phyloP scores from a whole-genome alignment of 2,329 filamentous ascomycete species.

The Fusarium sp. region DNA sequence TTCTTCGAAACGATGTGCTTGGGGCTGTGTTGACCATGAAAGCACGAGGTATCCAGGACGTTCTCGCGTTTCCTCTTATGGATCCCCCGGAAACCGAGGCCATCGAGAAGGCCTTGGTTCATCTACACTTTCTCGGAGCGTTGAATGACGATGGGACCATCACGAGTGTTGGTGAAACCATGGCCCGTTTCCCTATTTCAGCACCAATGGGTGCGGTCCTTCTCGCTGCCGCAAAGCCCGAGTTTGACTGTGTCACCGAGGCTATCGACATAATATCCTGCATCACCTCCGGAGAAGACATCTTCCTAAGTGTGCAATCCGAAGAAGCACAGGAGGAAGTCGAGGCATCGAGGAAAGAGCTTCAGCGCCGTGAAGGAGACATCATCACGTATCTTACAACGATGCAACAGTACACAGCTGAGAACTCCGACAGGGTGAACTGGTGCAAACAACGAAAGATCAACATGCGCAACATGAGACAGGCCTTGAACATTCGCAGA shows the following conservation, averaged over 20 bases:
- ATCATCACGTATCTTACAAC: slow-evolving; percentile 73
- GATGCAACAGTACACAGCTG: slow-evolving; percentile 70
- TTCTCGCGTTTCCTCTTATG: slow-evolving; percentile 86
- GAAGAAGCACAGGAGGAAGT: slow-evolving; percentile 67
- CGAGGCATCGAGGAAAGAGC: slow-evolving; percentile 65
- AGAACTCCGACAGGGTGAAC: slow-evolving; percentile 63
- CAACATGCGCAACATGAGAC: slow-evolving; percentile 70
- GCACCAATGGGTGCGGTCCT: slow-evolving; percentile 85
- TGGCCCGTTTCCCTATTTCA: slow-evolving; percentile 86
- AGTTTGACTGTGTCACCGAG: slow-evolving; percentile 80
- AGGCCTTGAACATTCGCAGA: slow-evolving; percentile 70
- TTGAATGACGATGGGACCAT: slow-evolving; percentile 79
- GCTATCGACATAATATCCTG: slow-evolving; percentile 85
- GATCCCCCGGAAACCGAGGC: slow-evolving; percentile 82
- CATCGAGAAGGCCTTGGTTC: slow-evolving; percentile 83
- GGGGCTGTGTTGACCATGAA: slow-evolving; percentile 94
- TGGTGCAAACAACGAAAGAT: slow-evolving; percentile 71
- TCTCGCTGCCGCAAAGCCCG: slow-evolving; percentile 78
- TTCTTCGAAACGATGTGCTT: slow-evolving; percentile 88
- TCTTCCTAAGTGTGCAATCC: slow-evolving; percentile 70
- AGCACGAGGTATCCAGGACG: slow-evolving; percentile 85
- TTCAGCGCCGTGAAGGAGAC: slow-evolving; percentile 72
- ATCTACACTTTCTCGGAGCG: slow-evolving; percentile 83
- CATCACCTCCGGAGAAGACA: slow-evolving; percentile 71
- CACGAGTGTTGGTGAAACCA: slow-evolving; percentile 77